Conservation (phyloP, 768 basidiomycete genomes). For the Termitomyces sp. region DNA sequence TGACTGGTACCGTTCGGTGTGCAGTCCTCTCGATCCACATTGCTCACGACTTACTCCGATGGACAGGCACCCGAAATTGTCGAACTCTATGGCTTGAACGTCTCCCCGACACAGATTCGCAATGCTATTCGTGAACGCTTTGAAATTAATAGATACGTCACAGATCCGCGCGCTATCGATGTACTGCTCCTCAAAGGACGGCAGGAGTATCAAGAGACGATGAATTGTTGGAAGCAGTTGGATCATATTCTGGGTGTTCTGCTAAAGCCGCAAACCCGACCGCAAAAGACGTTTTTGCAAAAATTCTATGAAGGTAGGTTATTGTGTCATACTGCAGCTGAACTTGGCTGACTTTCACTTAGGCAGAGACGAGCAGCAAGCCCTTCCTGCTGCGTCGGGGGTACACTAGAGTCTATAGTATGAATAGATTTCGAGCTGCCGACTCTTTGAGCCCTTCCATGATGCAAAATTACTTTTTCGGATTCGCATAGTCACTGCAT, state of each 20-base stretch:
- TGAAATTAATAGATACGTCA: conserved; percentile 79
- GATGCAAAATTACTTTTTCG: not conserved
- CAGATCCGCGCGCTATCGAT: conserved; percentile 81
- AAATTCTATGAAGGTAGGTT: conserved; percentile 80
- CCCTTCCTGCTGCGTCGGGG: conserved; percentile 67
- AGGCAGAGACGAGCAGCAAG: conserved; percentile 77
- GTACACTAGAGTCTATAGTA: conserved; percentile 7
- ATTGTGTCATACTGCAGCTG: not conserved
- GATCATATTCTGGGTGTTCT: conserved; percentile 77
- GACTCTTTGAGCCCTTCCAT: not conserved
- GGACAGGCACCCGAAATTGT: conserved; percentile 88
- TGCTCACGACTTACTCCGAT: conserved; percentile 7
- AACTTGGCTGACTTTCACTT: conserved; percentile 1
- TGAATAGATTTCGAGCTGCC: not conserved
- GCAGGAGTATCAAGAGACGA: conserved; percentile 90
- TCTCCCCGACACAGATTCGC: conserved; percentile 74
- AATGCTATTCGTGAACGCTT: conserved; percentile 83
- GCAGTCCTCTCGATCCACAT: conserved; percentile 26
- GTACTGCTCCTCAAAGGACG: conserved; percentile 79
- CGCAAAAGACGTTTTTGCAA: conserved; percentile 68
- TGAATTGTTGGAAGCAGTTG: conserved; percentile 91
- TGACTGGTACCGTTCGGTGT: conserved; percentile 89
- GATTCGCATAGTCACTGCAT: not conserved
- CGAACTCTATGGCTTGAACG: conserved; percentile 74
- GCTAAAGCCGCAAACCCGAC: conserved; percentile 40